Conservation (phyloP, 192 early-diverging fungal species). For the Geranomyces michiganensis region DNA sequence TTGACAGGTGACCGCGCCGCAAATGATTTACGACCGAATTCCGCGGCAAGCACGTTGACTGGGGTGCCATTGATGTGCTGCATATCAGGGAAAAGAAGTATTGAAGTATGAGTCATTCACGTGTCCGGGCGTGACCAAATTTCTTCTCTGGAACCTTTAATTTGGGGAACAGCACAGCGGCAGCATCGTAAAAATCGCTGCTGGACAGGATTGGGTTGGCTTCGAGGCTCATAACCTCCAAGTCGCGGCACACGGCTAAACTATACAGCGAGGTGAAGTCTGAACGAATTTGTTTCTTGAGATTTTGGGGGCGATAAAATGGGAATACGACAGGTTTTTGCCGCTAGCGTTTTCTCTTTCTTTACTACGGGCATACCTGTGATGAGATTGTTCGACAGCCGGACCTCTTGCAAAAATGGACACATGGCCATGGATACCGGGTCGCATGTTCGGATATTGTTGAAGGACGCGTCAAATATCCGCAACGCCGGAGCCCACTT, state of each 20-base stretch:
- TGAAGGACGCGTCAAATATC: slow-evolving; percentile 12
- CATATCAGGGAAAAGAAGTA: neutral
- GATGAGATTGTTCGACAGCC: slow-evolving; percentile 26
- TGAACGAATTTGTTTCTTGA: no score
- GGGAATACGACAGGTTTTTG: no score
- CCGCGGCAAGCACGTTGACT: neutral
- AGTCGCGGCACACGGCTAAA: slow-evolving; percentile 25
- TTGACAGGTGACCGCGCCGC: neutral
- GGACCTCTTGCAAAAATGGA: slow-evolving; percentile 32
- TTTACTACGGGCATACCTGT: slow-evolving; percentile 7
- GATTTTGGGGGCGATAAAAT: no score
- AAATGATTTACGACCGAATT: neutral
- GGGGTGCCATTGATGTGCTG: slow-evolving; percentile 14
- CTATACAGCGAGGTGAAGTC: slow-evolving; percentile 16
- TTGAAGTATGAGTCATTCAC: slow-evolving; percentile 7
- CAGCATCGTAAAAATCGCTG: slow-evolving; percentile 9
- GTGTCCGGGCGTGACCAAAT: neutral
- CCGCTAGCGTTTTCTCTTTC: no score
- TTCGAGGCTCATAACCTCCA: slow-evolving; percentile 14
- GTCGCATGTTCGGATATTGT: slow-evolving; percentile 21
- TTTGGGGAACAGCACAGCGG: slow-evolving; percentile 16
- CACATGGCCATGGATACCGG: slow-evolving; percentile 22
- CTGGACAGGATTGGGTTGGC: slow-evolving; percentile 17
- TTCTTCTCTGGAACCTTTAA: slow-evolving; percentile 11
- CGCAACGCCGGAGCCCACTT: slow-evolving; percentile 22